These are phyloP conservation scores for Exserohilum turcica DNA, from an alignment of 2,329 filamentous ascomycete species.

Conservation along the genomic window DNA sequence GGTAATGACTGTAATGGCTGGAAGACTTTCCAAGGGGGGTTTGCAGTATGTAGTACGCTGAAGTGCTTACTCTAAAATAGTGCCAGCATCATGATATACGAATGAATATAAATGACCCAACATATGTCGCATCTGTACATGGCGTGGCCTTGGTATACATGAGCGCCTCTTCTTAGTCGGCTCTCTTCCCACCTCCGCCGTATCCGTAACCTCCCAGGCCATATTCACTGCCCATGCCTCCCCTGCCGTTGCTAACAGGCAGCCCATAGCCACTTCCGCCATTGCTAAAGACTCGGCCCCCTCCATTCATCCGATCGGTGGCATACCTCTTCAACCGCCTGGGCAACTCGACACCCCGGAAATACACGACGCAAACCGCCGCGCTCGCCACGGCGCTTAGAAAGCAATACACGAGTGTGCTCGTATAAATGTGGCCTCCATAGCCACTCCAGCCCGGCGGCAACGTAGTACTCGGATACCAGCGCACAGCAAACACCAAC, in stretches of 20 bases:
- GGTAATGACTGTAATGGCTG: constrained; percentile 12
- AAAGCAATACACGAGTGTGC: constrained; percentile 57
- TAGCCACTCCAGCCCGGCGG: constrained; percentile 62
- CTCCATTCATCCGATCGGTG: constrained; percentile 55
- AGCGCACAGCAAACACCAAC: constrained; percentile 78
- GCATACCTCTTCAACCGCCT: constrained; percentile 61
- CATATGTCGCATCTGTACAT: background rate
- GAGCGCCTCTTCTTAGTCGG: constrained; percentile 33
- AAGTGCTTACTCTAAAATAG: constrained; percentile 8
- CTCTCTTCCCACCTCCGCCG: constrained; percentile 50
- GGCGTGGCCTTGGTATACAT: background rate
- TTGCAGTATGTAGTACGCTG: constrained; percentile 7
- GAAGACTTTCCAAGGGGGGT: constrained; percentile 17
- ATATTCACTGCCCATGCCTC: constrained; percentile 49
- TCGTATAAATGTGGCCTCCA: constrained; percentile 57
- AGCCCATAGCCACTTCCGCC: constrained; percentile 39
- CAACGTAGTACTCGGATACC: constrained; percentile 78
- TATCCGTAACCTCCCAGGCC: constrained; percentile 52
- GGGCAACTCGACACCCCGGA: constrained; percentile 58
- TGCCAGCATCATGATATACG: constrained; percentile 7
- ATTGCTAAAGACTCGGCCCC: constrained; percentile 45
- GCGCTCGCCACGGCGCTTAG: constrained; percentile 55
- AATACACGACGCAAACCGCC: constrained; percentile 60
- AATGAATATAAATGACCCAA: constrained; percentile 4
- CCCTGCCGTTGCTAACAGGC: constrained; percentile 36